Conservation (phyloP, 257 asterid genomes). For the Solanum raphanifolium region DNA sequence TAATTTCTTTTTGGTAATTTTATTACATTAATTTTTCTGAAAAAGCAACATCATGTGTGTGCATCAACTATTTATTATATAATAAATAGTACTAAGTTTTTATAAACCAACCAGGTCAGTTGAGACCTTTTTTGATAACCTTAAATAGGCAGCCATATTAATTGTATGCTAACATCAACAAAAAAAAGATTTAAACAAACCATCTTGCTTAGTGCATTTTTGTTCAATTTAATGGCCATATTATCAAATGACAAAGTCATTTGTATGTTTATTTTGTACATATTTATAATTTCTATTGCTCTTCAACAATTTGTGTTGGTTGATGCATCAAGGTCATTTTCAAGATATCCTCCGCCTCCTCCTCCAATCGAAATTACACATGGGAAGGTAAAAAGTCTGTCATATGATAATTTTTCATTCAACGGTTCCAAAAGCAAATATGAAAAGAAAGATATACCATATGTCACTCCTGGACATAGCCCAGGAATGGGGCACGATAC, state of each 20-base stretch:
- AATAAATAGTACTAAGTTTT: background rate
- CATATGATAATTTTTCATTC: background rate
- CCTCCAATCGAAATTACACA: background rate
- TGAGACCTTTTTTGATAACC: background rate
- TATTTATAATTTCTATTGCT: slow-evolving; percentile 6
- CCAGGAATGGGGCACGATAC: slow-evolving; percentile 59
- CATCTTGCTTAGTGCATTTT: background rate
- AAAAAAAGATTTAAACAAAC: background rate
- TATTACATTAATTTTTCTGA: background rate
- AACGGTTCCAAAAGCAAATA: slow-evolving; percentile 20
- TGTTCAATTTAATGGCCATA: background rate
- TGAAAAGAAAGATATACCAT: slow-evolving; percentile 29
- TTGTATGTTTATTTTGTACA: background rate
- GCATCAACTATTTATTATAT: background rate
- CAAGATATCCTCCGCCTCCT: background rate
- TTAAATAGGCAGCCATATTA: slow-evolving; percentile 15
- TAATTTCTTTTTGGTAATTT: background rate
- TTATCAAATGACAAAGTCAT: background rate
- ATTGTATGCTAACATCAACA: background rate
- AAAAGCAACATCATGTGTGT: slow-evolving; percentile 10
- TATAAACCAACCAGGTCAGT: background rate
- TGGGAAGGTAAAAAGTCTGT: background rate
- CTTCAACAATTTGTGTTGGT: background rate
- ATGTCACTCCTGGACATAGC: slow-evolving; percentile 53
- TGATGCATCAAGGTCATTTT: background rate